Conservation (phyloP, 2,329 filamentous ascomycete species). For the Colletotrichum aenigma region DNA sequence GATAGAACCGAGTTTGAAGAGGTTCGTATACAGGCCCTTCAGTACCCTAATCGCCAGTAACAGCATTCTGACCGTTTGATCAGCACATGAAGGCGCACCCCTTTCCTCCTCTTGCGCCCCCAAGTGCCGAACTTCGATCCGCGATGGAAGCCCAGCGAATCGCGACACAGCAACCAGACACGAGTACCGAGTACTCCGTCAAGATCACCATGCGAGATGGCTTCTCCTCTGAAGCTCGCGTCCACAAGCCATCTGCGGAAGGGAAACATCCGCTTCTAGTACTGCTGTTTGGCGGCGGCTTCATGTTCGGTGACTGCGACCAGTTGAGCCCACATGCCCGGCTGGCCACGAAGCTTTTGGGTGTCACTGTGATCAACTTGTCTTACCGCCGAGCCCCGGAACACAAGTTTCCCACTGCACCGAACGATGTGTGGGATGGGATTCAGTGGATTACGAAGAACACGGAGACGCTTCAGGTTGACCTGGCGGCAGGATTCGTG, state of each 20-base stretch:
- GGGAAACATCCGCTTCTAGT: neutral
- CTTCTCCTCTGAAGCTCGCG: neutral
- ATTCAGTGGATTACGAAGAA: constrained; percentile 11
- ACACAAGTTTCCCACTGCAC: constrained; percentile 43
- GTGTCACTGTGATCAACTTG: constrained; percentile 36
- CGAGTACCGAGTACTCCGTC: neutral
- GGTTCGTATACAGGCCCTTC: fast-evolving
- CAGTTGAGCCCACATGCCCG: neutral
- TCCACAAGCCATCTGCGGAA: neutral
- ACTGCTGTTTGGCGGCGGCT: constrained; percentile 10
- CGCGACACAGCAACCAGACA: neutral
- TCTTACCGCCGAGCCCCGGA: constrained; percentile 54
- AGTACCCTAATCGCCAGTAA: fast-evolving
- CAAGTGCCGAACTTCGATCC: neutral
- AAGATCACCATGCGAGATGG: neutral
- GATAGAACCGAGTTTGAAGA: neutral
- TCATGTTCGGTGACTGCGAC: neutral
- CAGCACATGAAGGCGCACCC: neutral
- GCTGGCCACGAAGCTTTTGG: neutral
- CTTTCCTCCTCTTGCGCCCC: neutral
- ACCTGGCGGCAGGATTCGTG: constrained; percentile 13
- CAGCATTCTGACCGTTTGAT: neutral
- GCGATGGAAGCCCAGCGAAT: neutral
- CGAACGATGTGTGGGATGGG: constrained; percentile 45
- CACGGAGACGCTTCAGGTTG: constrained; percentile 1